A percentile compares a stretch with the other conserved stretches of the same genome.
Conservation (phyloP, 768 basidiomycete species). For the Termitomyces sp. region DNA sequence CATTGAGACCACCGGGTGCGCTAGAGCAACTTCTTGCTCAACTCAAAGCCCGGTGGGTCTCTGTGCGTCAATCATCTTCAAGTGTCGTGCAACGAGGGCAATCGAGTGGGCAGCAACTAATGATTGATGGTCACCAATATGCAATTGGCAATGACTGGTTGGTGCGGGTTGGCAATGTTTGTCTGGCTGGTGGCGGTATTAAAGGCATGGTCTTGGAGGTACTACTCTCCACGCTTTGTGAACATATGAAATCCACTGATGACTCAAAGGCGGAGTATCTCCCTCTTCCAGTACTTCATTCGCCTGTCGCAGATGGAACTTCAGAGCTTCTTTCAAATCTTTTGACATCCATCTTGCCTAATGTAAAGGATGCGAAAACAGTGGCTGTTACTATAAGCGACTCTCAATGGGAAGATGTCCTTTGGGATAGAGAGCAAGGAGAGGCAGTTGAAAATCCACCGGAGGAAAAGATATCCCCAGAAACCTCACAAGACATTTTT, state of each 20-base stretch:
- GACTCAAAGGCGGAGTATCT: conserved; percentile 72
- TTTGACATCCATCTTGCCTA: conserved; percentile 68
- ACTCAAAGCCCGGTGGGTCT: conserved; percentile 70
- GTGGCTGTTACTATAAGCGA: conserved; percentile 76
- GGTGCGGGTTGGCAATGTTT: conserved; percentile 74
- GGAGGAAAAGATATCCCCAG: conserved; percentile 18
- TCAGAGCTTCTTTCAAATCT: conserved; percentile 73
- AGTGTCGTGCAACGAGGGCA: conserved; percentile 38
- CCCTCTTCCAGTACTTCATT: conserved; percentile 64
- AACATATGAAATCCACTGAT: not conserved
- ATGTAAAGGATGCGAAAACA: conserved; percentile 64
- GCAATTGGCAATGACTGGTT: conserved; percentile 79
- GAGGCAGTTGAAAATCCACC: conserved; percentile 20
- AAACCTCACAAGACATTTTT: conserved; percentile 48
- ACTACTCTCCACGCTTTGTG: conserved; percentile 1
- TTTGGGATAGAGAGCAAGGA: conserved; percentile 70
- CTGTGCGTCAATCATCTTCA: conserved; percentile 49
- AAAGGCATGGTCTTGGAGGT: conserved; percentile 88
- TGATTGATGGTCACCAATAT: conserved; percentile 69
- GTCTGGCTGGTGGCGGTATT: conserved; percentile 64
- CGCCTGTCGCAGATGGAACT: conserved; percentile 58
- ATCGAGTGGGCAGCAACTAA: conserved; percentile 53
- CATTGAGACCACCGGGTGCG: conserved; percentile 65
- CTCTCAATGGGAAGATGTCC: conserved; percentile 74
- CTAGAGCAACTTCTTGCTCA: conserved; percentile 72